Percentiles rank a stretch among this genome's conserved stretches.
phyloP scores from a whole-genome alignment of 352 stramenopile species.

The Globisporangium recalcitrans region DNA sequence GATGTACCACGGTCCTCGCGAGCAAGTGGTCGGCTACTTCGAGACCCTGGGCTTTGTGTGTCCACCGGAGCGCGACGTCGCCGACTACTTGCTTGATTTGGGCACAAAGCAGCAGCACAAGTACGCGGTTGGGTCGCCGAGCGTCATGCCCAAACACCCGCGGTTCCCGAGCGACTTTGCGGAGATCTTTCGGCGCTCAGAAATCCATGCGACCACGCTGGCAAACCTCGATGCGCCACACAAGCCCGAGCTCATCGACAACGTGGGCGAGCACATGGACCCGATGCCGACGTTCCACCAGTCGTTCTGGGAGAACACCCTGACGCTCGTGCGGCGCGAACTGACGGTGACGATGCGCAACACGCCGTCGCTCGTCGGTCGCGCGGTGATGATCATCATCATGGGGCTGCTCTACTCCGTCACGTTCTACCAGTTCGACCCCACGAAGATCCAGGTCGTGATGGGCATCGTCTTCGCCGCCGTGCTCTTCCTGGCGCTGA shows the following conservation, averaged over 20 bases:
- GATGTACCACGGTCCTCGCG: neutral
- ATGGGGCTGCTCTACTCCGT: neutral
- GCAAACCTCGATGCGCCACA: neutral
- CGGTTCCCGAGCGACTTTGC: neutral
- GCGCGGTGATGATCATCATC: neutral
- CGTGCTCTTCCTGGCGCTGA: neutral
- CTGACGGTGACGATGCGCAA: neutral
- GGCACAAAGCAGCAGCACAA: neutral
- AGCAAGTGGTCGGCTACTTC: neutral
- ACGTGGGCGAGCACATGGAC: neutral
- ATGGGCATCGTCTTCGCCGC: neutral
- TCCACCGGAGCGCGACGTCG: neutral
- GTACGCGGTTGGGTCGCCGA: neutral
- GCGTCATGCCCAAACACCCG: neutral
- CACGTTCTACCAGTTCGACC: neutral
- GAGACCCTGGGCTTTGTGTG: neutral
- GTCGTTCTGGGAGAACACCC: neutral
- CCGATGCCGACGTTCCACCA: neutral
- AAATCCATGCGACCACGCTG: neutral
- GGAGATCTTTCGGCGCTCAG: neutral
- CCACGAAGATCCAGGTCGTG: neutral
- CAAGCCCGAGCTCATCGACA: neutral
- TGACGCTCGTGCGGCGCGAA: neutral
- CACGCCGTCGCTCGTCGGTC: neutral
- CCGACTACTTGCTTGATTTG: neutral